phyloP scores from a whole-genome alignment of 257 asterid species.

The Solanum infundibuliforme region DNA sequence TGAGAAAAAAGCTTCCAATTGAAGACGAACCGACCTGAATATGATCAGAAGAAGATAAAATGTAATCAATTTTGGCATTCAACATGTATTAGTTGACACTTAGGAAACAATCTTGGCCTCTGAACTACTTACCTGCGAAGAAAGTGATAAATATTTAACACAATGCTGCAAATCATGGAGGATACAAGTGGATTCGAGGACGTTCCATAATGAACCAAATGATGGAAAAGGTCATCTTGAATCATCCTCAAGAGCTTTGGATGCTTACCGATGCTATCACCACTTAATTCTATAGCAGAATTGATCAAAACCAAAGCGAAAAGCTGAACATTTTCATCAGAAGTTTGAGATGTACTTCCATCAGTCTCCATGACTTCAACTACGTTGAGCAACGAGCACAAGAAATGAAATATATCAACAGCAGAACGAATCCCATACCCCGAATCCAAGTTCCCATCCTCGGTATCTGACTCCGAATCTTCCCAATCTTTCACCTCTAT shows the following conservation, averaged over 20 bases:
- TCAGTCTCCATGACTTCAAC: constrained; percentile 53
- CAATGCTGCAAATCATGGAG: constrained; percentile 86
- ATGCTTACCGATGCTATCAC: constrained; percentile 82
- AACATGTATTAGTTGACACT: neutral
- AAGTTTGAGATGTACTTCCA: constrained; percentile 29
- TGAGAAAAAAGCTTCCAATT: constrained; percentile 73
- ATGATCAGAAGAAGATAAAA: neutral
- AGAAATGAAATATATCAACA: constrained; percentile 76
- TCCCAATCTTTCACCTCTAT: constrained; percentile 76
- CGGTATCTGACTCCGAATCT: constrained; percentile 76
- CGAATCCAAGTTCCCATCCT: constrained; percentile 52
- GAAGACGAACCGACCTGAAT: constrained; percentile 72
- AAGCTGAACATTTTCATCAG: constrained; percentile 65
- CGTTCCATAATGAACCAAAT: constrained; percentile 68
- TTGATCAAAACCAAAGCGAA: constrained; percentile 68
- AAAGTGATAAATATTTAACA: constrained; percentile 73
- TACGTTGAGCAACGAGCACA: constrained; percentile 81
- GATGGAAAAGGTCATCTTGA: constrained; percentile 84
- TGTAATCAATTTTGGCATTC: neutral
- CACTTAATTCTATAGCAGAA: constrained; percentile 74
- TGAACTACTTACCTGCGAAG: constrained; percentile 46
- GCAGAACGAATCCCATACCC: constrained; percentile 78
- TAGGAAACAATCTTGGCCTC: neutral
- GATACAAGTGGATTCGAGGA: constrained; percentile 62
- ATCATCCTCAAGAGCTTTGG: constrained; percentile 87